Evolutionary conservation across 768 basidiomycete species (phyloP).

Genomic region (Suillus fuscotomentosus): DNA sequence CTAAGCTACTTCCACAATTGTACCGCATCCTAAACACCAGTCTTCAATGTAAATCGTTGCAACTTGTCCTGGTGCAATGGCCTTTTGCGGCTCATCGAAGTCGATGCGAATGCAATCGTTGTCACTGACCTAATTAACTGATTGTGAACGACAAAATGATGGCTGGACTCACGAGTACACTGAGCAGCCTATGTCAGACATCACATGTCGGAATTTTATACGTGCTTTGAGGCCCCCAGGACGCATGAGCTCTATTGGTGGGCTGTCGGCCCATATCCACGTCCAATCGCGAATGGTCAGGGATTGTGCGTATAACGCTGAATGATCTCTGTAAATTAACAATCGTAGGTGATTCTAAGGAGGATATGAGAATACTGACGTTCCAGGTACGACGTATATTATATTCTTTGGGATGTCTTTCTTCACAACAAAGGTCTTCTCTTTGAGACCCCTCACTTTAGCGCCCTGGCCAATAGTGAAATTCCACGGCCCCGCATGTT

Average conservation of each 20-base stretch:
- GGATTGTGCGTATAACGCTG: slow-evolving; percentile 44
- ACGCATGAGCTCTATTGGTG: slow-evolving; percentile 45
- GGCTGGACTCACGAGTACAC: slow-evolving; percentile 43
- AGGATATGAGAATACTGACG: slow-evolving; percentile 40
- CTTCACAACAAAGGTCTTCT: slow-evolving; percentile 67
- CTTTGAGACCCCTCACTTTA: slow-evolving; percentile 56
- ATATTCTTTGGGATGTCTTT: slow-evolving; percentile 66
- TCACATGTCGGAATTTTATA: slow-evolving; percentile 72
- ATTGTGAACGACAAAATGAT: not conserved
- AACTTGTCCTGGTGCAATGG: slow-evolving; percentile 79
- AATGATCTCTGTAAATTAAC: slow-evolving; percentile 49
- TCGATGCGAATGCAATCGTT: slow-evolving; percentile 36
- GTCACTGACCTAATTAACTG: slow-evolving; percentile 18
- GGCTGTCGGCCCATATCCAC: slow-evolving; percentile 75
- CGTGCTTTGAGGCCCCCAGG: slow-evolving; percentile 45
- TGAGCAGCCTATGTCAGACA: slow-evolving; percentile 51
- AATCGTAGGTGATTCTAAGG: not conserved
- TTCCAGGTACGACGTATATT: slow-evolving; percentile 74
- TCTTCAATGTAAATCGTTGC: slow-evolving; percentile 69
- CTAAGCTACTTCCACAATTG: slow-evolving; percentile 41
- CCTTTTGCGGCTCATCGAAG: slow-evolving; percentile 60
- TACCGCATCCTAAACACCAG: slow-evolving; percentile 85
- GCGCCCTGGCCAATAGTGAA: slow-evolving; percentile 87
- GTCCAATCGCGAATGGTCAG: slow-evolving; percentile 50
- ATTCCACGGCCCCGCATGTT: slow-evolving; percentile 77